Conservation (phyloP, 2,329 filamentous ascomycete genomes). For the Gyromitra esculenta region DNA sequence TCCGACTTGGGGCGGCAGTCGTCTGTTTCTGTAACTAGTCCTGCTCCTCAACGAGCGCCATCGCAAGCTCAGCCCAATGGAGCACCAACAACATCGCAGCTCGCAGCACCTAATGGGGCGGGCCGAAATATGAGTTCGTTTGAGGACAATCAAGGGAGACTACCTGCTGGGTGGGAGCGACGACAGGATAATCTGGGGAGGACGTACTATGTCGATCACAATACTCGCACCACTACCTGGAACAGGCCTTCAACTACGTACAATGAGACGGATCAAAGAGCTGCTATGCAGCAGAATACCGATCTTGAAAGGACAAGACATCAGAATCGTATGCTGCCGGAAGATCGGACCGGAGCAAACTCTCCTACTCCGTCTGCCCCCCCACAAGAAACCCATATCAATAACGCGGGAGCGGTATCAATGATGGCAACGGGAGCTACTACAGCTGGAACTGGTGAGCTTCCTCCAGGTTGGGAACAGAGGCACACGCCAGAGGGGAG, state of each 20-base stretch:
- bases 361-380: slow-evolving; percentile 78
- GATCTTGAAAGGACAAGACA: slow-evolving; percentile 92
- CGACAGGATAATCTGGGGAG: slow-evolving; percentile 96
- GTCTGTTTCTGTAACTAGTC: slow-evolving; percentile 57
- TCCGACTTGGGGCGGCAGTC: slow-evolving; percentile 52
- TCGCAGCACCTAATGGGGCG: slow-evolving; percentile 44
- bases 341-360: slow-evolving; percentile 91
- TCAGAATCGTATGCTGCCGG: slow-evolving; percentile 93
- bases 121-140: slow-evolving; percentile 80
- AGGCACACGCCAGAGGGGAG: slow-evolving; percentile 97
- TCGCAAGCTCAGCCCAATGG: slow-evolving; percentile 61
- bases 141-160: slow-evolving; percentile 90
- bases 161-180: slow-evolving; percentile 99
- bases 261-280: slow-evolving; percentile 78
- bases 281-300: slow-evolving; percentile 86
- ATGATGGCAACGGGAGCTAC: slow-evolving; percentile 97
- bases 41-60: slow-evolving; percentile 65
- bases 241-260: slow-evolving; percentile 83
- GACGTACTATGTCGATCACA: slow-evolving; percentile 99
- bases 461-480: slow-evolving; percentile 99
- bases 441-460: slow-evolving; percentile 90
- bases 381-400: slow-evolving; percentile 61
- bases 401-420: slow-evolving; percentile 67
- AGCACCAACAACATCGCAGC: slow-evolving; percentile 63
- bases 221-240: slow-evolving; percentile 99